Evolutionary conservation across 139 green algal genomes (phyloP), one percentile per base, ranked within the genome.

Genomic region (Tetraselmis chui): DNA sequence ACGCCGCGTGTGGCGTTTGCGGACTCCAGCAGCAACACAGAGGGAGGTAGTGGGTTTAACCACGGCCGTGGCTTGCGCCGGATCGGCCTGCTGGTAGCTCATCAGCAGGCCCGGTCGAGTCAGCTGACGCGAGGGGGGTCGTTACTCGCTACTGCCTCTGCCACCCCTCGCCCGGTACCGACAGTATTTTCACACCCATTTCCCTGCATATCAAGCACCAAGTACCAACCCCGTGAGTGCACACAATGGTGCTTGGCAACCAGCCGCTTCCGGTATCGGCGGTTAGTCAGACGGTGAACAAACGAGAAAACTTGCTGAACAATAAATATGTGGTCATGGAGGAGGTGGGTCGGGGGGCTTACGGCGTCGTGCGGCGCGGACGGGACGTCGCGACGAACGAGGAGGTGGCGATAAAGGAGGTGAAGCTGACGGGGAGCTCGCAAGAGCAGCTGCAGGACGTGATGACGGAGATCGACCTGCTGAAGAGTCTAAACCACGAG

Each of bases 401-500:
- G 26, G 83, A 87, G 32, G 87, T 91, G 75, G 87, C 87, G 32
- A 86, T 91, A 67, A 91, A 91, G 76, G 83, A 90, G 80, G 80
- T 91, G 5, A 87, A 80, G 1, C 76, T 91, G 45, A 84, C 89
- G 80, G 90, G 85, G 31, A 85, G 90, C 23, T 30, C 74, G 0
- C 29, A 59, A 22, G 83, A 87, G 25, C 83, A 90, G 25, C 85
- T 93, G 31, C 77, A 90, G 67, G 84, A 87, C 79, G 90, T 97
- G 25, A 92, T 95, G 88, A 89, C 88, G 1, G 94, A 98, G 83
- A 96, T 98, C 31, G 93, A 97, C 75, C 88, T 98, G 80, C 89
- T 98, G 2, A 94, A 97, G 83, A 94, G 91, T 0, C 90, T 99
- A 25, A 96, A 96, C 75, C 96, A 99, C 86, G 89, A 90, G 29